Percentiles rank a stretch among this genome's conserved stretches.
Conservation (phyloP, 1,139 yeast genomes). For the Maudiozyma humilis region DNA sequence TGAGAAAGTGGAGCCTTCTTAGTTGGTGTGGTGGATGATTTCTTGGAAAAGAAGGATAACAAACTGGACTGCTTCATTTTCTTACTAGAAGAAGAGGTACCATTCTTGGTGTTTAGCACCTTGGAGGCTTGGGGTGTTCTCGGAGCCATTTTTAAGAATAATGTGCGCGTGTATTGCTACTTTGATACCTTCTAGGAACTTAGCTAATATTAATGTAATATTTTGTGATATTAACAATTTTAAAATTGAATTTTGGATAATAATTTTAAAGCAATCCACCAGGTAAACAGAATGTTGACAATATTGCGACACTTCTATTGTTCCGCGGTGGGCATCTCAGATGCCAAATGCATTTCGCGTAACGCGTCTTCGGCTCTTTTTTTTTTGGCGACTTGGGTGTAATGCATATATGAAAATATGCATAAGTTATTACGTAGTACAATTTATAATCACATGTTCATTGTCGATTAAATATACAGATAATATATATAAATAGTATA, state of each 20-base stretch:
- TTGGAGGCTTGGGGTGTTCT: conserved; percentile 19
- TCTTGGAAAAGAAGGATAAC: conserved; percentile 45
- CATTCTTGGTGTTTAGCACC: conserved; percentile 9
- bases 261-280: no score
- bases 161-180: background rate
- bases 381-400: background rate
- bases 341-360: background rate
- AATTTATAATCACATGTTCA: no score
- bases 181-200: no score
- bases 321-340: background rate
- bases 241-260: no score
- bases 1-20: conserved; percentile 5
- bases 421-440: no score
- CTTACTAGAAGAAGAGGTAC: conserved; percentile 24
- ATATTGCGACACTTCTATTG: background rate
- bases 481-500: no score
- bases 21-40: conserved; percentile 10
- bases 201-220: no score
- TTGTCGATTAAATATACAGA: no score
- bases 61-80: conserved; percentile 48
- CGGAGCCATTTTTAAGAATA: conserved; percentile 13
- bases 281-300: no score
- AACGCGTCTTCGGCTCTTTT: background rate
- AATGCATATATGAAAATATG: no score
- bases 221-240: no score